Conservation (phyloP, 768 basidiomycete species). For the Leucosporidium scottii region DNA sequence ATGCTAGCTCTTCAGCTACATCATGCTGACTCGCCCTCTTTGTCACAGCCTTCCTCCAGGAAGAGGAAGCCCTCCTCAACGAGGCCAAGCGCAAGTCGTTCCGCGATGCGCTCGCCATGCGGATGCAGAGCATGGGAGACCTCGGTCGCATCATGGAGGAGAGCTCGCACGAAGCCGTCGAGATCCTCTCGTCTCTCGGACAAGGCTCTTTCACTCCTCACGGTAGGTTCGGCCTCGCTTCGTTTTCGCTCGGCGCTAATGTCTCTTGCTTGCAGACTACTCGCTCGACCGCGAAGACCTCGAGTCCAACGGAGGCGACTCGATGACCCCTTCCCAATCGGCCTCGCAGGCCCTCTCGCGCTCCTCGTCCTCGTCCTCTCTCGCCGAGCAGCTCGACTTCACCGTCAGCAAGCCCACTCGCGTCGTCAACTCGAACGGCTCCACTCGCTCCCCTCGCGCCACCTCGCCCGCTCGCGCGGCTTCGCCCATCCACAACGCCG, state of each 20-base stretch:
- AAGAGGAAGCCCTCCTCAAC: constrained; percentile 32
- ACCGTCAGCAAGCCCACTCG: neutral
- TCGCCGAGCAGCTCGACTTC: constrained; percentile 8
- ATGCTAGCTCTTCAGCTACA: neutral
- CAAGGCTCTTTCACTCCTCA: neutral
- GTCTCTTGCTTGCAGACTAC: neutral
- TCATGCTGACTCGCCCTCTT: too few relatives aligned
- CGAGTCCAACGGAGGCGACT: constrained; percentile 22
- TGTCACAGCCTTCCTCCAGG: constrained; percentile 26
- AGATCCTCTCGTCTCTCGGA: constrained; percentile 1
- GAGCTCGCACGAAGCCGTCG: constrained; percentile 22
- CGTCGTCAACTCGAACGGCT: neutral
- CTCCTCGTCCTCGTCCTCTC: constrained; percentile 17
- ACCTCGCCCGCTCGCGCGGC: neutral
- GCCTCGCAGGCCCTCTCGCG: constrained; percentile 32
- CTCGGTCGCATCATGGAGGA: constrained; percentile 34
- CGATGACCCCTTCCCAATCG: constrained; percentile 30
- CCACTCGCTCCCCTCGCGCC: neutral
- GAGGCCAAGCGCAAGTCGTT: constrained; percentile 35
- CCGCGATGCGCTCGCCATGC: constrained; percentile 31
- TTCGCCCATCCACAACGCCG: neutral
- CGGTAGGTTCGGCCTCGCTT: neutral
- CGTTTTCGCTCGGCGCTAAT: neutral
- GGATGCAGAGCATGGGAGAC: constrained; percentile 36
- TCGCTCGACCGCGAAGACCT: constrained; percentile 5